Evolutionary conservation across 2,329 filamentous ascomycete genomes (phyloP).

Genomic region (Trichophyton benhamiae): DNA sequence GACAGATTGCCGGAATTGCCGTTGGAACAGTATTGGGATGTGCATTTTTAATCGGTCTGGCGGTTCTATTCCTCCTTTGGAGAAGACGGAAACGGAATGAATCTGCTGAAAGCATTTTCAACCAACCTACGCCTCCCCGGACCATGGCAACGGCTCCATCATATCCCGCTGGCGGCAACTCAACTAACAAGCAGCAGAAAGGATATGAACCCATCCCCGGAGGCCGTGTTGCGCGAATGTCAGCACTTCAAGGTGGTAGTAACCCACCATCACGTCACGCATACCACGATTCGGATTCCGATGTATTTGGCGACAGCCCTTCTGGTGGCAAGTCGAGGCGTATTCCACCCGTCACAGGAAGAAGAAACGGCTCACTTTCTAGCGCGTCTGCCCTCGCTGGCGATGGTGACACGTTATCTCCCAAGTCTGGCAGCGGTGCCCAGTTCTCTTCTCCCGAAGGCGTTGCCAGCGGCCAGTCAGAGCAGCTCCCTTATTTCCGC

Average conservation of each 20-base stretch:
- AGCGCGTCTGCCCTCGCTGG: conserved; percentile 63
- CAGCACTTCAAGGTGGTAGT: conserved; percentile 64
- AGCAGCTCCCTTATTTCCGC: conserved; percentile 92
- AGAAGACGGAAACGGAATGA: conserved; percentile 48
- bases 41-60: conserved; percentile 54
- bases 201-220: conserved; percentile 69
- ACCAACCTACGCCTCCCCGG: conserved; percentile 65
- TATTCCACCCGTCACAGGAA: conserved; percentile 37
- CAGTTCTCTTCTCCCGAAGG: conserved; percentile 77
- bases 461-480: conserved; percentile 77
- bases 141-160: conserved; percentile 32
- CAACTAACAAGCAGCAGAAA: conserved; percentile 23
- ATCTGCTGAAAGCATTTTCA: conserved; percentile 60
- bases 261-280: conserved; percentile 45
- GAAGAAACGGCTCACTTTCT: conserved; percentile 78
- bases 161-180: conserved; percentile 24
- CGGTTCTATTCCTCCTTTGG: conserved; percentile 43
- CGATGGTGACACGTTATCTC: conserved; percentile 57
- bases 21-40: conserved; percentile 65
- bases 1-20: conserved; percentile 73
- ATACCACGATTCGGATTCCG: conserved; percentile 48
- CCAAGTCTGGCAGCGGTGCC: conserved; percentile 51
- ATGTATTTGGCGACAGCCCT: conserved; percentile 59
- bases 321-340: conserved; percentile 47
- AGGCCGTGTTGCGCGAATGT: conserved; percentile 89